phyloP scores from a whole-genome alignment of 2,329 filamentous ascomycete genomes.

The Aureobasidium namibiae region DNA sequence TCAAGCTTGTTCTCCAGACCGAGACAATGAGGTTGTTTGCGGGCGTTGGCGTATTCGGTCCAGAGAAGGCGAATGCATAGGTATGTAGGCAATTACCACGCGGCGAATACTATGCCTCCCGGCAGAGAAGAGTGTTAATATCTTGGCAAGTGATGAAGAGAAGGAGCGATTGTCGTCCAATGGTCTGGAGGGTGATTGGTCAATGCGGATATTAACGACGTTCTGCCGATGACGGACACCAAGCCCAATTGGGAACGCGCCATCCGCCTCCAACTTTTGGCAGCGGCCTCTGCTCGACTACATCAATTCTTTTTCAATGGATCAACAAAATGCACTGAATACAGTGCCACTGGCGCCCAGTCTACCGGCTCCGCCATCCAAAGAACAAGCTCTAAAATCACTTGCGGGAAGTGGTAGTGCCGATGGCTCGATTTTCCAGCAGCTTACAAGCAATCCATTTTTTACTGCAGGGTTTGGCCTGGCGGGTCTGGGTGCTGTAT shows the following conservation, averaged over 20 bases:
- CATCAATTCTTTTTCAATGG: slow-evolving; percentile 19
- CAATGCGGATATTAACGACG: too few species aligned
- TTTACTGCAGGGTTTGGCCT: slow-evolving; percentile 69
- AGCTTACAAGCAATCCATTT: slow-evolving; percentile 44
- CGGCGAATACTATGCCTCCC: too few species aligned
- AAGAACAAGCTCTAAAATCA: slow-evolving; percentile 30
- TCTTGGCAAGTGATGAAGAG: background rate
- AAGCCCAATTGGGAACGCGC: background rate
- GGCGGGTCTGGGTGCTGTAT: slow-evolving; percentile 73
- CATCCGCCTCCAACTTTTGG: background rate
- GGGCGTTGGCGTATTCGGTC: background rate
- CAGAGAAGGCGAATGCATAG: too few species aligned
- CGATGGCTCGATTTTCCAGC: slow-evolving; percentile 34
- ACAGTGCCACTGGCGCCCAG: slow-evolving; percentile 19
- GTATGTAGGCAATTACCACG: too few species aligned
- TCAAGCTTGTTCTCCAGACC: background rate
- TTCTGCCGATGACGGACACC: background rate
- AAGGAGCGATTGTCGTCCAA: background rate
- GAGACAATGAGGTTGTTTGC: background rate
- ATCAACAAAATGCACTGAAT: slow-evolving; percentile 27
- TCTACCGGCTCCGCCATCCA: slow-evolving; percentile 7
- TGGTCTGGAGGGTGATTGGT: too few species aligned
- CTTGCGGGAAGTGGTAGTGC: slow-evolving; percentile 25
- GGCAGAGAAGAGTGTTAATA: too few species aligned
- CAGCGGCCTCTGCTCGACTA: background rate